phyloP scores from a whole-genome alignment of 208 protist species.

The Leishmania braziliensis region DNA sequence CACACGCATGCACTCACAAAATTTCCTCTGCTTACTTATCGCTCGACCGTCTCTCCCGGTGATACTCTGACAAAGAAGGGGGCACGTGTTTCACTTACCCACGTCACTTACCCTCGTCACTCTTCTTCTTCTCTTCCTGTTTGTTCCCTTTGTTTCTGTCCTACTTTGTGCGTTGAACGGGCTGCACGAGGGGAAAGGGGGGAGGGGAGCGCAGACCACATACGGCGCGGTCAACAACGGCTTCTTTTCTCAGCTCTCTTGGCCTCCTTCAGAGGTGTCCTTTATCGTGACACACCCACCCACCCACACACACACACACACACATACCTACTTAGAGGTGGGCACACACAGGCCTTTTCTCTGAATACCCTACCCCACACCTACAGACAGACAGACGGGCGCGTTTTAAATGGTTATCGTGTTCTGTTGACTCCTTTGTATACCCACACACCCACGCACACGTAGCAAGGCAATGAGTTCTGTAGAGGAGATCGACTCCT shows the following conservation, averaged over 20 bases:
- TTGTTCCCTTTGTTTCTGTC: not conserved
- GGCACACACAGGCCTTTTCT: not conserved
- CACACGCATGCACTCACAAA: not conserved
- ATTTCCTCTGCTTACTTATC: not conserved
- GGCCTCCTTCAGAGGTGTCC: not conserved
- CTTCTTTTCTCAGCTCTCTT: not conserved
- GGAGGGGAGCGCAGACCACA: not conserved
- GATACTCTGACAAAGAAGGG: not conserved
- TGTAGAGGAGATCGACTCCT: conserved; percentile 64
- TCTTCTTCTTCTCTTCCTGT: too few species aligned
- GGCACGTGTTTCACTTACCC: not conserved
- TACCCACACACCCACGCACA: not conserved
- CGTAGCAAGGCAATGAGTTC: conserved; percentile 33
- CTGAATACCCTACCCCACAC: not conserved
- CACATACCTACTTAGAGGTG: not conserved
- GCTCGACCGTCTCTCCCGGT: not conserved
- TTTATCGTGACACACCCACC: not conserved
- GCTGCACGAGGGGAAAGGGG: too few species aligned
- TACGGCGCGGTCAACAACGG: not conserved
- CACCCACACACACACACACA: conserved; percentile 1
- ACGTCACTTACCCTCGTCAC: not conserved
- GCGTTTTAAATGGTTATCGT: not conserved
- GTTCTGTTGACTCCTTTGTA: not conserved
- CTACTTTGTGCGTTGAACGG: too few species aligned
- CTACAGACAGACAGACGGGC: not conserved